phyloP scores from a whole-genome alignment of 2,329 filamentous ascomycete species.

The Chaetomium strumarium region DNA sequence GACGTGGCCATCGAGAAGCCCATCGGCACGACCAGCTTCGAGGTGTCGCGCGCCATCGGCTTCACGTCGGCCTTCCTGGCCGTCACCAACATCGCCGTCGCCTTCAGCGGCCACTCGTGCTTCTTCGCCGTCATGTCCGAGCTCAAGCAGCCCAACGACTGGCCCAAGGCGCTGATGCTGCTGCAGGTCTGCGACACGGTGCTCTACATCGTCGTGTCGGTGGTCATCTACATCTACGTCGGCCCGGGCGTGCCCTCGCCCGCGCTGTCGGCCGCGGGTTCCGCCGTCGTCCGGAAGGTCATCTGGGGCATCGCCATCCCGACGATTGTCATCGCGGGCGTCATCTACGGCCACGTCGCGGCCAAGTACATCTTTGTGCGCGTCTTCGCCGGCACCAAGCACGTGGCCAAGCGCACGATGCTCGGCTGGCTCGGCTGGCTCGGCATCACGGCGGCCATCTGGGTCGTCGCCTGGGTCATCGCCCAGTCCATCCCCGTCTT shows the following conservation, averaged over 20 bases:
- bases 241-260: constrained; percentile 58
- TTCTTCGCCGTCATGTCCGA: constrained; percentile 41
- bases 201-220: constrained; percentile 58
- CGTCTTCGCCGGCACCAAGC: constrained; percentile 54
- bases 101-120: constrained; percentile 17
- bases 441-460: constrained; percentile 47
- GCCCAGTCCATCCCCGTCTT: constrained; percentile 66
- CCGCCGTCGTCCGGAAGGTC: constrained; percentile 49
- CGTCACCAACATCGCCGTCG: constrained; percentile 16
- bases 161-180: constrained; percentile 36
- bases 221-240: constrained; percentile 63
- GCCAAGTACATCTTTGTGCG: constrained; percentile 61
- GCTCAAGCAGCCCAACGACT: constrained; percentile 49
- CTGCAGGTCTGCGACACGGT: constrained; percentile 53
- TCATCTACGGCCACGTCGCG: constrained; percentile 63
- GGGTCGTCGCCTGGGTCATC: constrained; percentile 60
- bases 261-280: constrained; percentile 56
- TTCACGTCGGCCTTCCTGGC: constrained; percentile 35
- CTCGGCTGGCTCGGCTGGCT: constrained; percentile 53
- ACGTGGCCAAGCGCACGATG: constrained; percentile 45
- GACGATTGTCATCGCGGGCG: constrained; percentile 65
- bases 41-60: constrained; percentile 33
- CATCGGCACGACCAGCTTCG: constrained; percentile 32
- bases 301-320: constrained; percentile 64
- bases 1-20: constrained; percentile 47